Evolutionary conservation across 73 alveolate species (phyloP).

Genomic region (Paramecium biaurelia): DNA sequence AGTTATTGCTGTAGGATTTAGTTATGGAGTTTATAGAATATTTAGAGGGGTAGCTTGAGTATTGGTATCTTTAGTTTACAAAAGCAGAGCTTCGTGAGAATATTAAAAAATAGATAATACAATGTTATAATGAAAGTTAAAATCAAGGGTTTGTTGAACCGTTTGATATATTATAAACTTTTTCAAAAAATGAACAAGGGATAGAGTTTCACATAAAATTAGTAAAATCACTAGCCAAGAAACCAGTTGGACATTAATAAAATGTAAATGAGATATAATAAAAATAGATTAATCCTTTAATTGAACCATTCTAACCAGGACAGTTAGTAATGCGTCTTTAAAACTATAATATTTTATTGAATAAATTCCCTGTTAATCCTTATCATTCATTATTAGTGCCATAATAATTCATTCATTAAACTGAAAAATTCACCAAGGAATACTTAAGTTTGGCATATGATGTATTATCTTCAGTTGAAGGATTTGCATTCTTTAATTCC

Average conservation of each 20-base stretch:
- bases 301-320: background rate
- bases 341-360: background rate
- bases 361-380: conserved; percentile 40
- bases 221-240: background rate
- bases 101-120: background rate
- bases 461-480: background rate
- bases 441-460: background rate
- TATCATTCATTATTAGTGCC: background rate
- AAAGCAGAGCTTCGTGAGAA: background rate
- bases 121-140: background rate
- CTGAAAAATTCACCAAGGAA: background rate
- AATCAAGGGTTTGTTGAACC: background rate
- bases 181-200: background rate
- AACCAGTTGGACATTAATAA: background rate
- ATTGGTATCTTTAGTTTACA: background rate
- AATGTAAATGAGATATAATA: background rate
- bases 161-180: background rate
- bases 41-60: background rate
- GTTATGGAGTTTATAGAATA: background rate
- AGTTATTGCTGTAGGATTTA: background rate
- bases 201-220: background rate
- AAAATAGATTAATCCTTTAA: background rate
- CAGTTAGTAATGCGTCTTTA: background rate
- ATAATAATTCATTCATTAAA: conserved; percentile 23
- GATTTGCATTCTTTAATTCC: conserved; percentile 46